These are phyloP conservation scores for Parascedosporium putredinis DNA, from an alignment of 2,329 filamentous ascomycete species.

Conservation along the genomic window DNA sequence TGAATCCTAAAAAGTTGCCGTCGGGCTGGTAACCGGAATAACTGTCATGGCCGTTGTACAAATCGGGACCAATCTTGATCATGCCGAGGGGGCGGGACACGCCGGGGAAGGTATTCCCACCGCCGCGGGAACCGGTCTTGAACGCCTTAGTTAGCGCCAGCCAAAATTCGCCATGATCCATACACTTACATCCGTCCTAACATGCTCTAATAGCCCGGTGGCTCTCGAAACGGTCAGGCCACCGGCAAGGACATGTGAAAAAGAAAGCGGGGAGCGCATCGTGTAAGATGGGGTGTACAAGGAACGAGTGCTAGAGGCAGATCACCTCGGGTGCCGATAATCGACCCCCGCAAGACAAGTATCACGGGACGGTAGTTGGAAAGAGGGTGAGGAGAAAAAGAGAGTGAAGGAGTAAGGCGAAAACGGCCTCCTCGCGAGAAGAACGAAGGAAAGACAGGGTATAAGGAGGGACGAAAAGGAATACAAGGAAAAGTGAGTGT, in stretches of 20 bases:
- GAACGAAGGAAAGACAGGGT: too few relatives aligned
- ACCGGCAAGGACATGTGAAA: neutral
- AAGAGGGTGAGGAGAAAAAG: too few relatives aligned
- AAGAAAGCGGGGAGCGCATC: neutral
- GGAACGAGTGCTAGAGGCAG: too few relatives aligned
- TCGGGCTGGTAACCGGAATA: slow-evolving; percentile 41
- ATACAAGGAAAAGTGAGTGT: too few relatives aligned
- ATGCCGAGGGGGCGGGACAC: slow-evolving; percentile 37
- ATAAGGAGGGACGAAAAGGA: too few relatives aligned
- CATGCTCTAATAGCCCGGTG: slow-evolving; percentile 22
- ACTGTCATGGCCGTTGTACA: slow-evolving; percentile 36
- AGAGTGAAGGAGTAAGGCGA: too few relatives aligned
- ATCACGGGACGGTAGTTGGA: too few relatives aligned
- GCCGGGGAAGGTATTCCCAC: slow-evolving; percentile 40
- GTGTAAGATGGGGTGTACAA: too few relatives aligned
- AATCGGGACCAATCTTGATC: slow-evolving; percentile 39
- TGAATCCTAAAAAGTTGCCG: slow-evolving; percentile 49
- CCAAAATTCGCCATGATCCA: neutral
- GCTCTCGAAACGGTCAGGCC: neutral
- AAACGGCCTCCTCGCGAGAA: too few relatives aligned
- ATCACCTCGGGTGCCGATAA: too few relatives aligned
- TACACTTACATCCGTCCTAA: slow-evolving; percentile 22
- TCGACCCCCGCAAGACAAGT: too few relatives aligned
- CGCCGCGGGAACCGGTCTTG: slow-evolving; percentile 33
- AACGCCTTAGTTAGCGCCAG: neutral